Percentiles rank a stretch among this genome's conserved stretches.
phyloP scores from a whole-genome alignment of 164 flowering plant species.

The Brasenia schreberi region DNA sequence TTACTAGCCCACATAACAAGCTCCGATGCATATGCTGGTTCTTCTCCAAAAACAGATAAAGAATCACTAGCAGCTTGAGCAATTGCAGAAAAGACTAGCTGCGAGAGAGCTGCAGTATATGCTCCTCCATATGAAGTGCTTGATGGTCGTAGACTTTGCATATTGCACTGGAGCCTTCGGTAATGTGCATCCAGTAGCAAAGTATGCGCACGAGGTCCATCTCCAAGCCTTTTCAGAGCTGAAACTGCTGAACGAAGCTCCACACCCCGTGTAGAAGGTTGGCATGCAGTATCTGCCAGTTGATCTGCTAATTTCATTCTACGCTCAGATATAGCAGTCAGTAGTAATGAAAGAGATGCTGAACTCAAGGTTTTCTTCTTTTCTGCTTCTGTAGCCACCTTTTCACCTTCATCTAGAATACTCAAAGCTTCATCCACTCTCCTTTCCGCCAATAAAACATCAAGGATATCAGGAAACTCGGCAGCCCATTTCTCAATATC shows the following conservation, averaged over 20 bases:
- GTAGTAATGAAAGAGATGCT: conserved; percentile 29
- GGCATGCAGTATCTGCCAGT: conserved; percentile 84
- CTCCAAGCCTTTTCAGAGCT: conserved; percentile 87
- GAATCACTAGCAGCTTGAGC: conserved; percentile 97
- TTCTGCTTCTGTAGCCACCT: conserved; percentile 41
- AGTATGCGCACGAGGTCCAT: conserved; percentile 86
- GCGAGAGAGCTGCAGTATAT: conserved; percentile 85
- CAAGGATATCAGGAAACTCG: conserved; percentile 68
- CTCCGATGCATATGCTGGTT: conserved; percentile 73
- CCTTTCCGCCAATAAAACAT: conserved; percentile 88
- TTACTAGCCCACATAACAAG: conserved; percentile 94
- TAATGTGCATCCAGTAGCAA: conserved; percentile 74
- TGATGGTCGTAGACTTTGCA: conserved; percentile 74
- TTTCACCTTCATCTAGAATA: conserved; percentile 82
- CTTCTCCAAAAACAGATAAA: conserved; percentile 61
- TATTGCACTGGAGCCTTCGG: conserved; percentile 57
- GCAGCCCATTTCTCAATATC: conserved; percentile 69
- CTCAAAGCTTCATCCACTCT: conserved; percentile 82
- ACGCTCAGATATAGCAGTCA: conserved; percentile 46
- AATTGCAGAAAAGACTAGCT: conserved; percentile 81
- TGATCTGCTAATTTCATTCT: conserved; percentile 76
- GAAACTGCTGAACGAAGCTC: conserved; percentile 88
- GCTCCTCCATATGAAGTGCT: conserved; percentile 84
- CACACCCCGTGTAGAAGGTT: conserved; percentile 76
- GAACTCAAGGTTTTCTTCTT: conserved; percentile 32